phyloP scores from a whole-genome alignment of 164 flowering plant species.

The Protea cynaroides region DNA sequence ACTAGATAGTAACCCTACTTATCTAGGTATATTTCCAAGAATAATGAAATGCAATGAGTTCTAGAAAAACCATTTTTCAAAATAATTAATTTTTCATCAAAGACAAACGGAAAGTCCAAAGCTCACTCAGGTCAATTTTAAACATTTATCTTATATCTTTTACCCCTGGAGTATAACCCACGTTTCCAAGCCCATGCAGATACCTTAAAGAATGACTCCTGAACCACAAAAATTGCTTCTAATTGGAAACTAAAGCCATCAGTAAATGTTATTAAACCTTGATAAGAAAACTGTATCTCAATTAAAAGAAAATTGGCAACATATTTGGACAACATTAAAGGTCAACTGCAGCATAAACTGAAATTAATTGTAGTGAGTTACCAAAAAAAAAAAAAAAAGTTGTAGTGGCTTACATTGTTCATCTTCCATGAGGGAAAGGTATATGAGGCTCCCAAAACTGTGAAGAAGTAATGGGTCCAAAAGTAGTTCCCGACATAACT shows the following conservation, averaged over 20 bases:
- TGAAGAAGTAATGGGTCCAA: constrained; percentile 99
- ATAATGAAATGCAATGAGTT: neutral
- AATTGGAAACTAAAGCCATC: neutral
- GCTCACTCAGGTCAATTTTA: neutral
- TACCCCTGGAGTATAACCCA: neutral
- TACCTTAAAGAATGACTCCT: neutral
- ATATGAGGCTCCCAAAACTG: constrained; percentile 95
- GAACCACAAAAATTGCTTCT: neutral
- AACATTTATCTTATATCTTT: neutral
- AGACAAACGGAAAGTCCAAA: neutral
- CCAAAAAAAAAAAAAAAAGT: too few relatives aligned
- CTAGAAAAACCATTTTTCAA: neutral
- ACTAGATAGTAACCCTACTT: neutral
- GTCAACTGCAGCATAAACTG: neutral
- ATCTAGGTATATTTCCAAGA: too few relatives aligned
- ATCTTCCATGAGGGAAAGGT: constrained; percentile 98
- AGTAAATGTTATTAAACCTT: neutral
- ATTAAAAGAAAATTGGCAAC: neutral
- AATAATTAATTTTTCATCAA: neutral
- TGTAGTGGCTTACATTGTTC: constrained; percentile 78
- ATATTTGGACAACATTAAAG: neutral
- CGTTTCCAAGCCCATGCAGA: neutral
- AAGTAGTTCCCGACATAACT: constrained; percentile 98
- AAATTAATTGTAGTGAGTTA: constrained; percentile 26
- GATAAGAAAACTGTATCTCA: neutral